Conservation (phyloP, 768 basidiomycete species). For the Stropharia rugosoannulata region DNA sequence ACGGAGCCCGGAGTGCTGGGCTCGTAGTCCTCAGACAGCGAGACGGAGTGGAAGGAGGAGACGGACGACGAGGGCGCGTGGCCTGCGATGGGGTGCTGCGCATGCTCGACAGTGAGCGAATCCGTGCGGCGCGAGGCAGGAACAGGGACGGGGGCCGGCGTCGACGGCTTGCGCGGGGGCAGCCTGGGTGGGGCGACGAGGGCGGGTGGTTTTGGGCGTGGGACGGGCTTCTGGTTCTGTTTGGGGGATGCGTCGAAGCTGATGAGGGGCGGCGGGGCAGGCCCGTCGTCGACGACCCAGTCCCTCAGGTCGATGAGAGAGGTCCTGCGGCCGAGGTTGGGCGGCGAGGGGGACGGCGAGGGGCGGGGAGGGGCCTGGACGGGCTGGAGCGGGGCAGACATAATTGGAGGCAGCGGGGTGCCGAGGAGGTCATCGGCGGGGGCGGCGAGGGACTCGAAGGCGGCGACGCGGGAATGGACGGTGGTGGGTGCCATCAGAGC, state of each 20-base stretch:
- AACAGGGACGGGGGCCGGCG: slow-evolving; percentile 38
- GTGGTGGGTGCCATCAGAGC: slow-evolving; percentile 21
- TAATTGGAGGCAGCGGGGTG: slow-evolving; percentile 45
- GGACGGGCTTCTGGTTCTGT: slow-evolving; percentile 26
- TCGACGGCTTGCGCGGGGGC: slow-evolving; percentile 67
- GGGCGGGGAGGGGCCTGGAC: slow-evolving; percentile 33
- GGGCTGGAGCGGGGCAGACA: slow-evolving; percentile 39
- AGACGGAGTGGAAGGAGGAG: slow-evolving; percentile 83
- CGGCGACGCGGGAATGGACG: slow-evolving; percentile 52
- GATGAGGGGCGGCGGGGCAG: slow-evolving; percentile 47
- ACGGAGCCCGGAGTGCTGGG: slow-evolving; percentile 40
- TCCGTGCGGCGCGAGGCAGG: slow-evolving; percentile 36
- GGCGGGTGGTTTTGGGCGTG: slow-evolving; percentile 13
- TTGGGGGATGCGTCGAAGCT: slow-evolving; percentile 52
- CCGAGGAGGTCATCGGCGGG: slow-evolving; percentile 35
- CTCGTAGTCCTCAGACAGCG: slow-evolving; percentile 66
- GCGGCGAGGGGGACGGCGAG: slow-evolving; percentile 52
- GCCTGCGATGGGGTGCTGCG: slow-evolving; percentile 52
- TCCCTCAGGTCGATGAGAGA: slow-evolving; percentile 73
- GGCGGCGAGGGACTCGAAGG: slow-evolving; percentile 56
- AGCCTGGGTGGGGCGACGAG: slow-evolving; percentile 49
- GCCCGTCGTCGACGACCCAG: slow-evolving; percentile 69
- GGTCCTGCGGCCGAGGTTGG: slow-evolving; percentile 48
- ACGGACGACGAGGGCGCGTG: slow-evolving; percentile 71
- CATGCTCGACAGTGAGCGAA: slow-evolving; percentile 54